Percentiles rank a stretch among this genome's conserved stretches.
Conservation (phyloP, 805 yeast species). For the Metschnikowia arizonensis region DNA sequence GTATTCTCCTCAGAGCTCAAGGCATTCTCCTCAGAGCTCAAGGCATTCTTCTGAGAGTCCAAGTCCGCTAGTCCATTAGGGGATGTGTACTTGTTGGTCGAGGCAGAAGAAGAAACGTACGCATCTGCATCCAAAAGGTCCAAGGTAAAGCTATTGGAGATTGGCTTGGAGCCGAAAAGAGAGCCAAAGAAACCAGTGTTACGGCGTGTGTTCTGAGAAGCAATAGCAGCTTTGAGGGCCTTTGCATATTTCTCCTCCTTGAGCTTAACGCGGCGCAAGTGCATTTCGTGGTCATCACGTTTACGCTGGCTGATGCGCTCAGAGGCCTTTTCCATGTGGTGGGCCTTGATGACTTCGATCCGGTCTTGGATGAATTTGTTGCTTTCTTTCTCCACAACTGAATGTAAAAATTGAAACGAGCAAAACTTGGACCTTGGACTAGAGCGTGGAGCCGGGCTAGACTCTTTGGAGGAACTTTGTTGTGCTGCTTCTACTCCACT, state of each 20-base stretch:
- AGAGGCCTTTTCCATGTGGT: conserved; percentile 35
- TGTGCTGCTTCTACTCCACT: neutral
- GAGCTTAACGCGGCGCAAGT: conserved; percentile 29
- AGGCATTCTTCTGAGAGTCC: neutral
- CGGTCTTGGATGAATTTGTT: conserved; percentile 36
- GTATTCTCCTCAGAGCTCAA: too few relatives aligned
- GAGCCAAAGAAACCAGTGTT: conserved; percentile 29
- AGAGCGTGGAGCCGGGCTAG: neutral
- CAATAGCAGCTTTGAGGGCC: conserved; percentile 26
- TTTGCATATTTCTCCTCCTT: conserved; percentile 40
- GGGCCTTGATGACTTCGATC: conserved; percentile 35
- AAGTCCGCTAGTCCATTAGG: neutral
- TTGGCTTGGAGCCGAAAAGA: conserved; percentile 24
- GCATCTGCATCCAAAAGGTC: conserved; percentile 5
- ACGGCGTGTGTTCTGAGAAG: conserved; percentile 20
- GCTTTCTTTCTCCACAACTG: conserved; percentile 34
- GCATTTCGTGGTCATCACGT: conserved; percentile 37
- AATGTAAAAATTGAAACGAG: conserved; percentile 24
- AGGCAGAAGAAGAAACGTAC: neutral
- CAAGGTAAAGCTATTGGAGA: conserved; percentile 13
- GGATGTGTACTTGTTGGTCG: neutral
- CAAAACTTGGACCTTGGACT: conserved; percentile 20
- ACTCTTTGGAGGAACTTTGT: neutral
- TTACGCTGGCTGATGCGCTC: conserved; percentile 37
- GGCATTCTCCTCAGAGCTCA: too few relatives aligned